Percentiles rank a stretch among this genome's conserved stretches.
These are phyloP conservation scores for Vitis hybrid DNA, from an alignment of 177 flowering plant genomes.

Conservation along the genomic window DNA sequence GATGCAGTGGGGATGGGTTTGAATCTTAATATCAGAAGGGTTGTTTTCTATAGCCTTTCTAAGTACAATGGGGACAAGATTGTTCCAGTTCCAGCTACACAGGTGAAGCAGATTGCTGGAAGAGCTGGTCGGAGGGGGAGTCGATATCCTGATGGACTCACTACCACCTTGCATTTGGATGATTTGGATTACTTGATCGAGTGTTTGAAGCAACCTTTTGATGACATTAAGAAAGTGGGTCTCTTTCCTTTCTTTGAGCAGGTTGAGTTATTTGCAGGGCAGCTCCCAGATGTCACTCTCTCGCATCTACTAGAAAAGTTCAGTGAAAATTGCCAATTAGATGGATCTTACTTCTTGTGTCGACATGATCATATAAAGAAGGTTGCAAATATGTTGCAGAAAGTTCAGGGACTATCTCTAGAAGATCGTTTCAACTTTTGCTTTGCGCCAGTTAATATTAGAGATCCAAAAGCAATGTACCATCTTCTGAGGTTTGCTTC, in stretches of 20 bases:
- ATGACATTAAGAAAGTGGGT: conserved; percentile 69
- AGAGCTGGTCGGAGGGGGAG: conserved; percentile 98
- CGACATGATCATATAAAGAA: conserved; percentile 73
- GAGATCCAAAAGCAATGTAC: conserved; percentile 95
- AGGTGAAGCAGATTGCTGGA: conserved; percentile 97
- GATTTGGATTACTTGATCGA: conserved; percentile 82
- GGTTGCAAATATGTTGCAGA: conserved; percentile 89
- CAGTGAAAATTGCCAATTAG: conserved; percentile 73
- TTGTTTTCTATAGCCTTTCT: conserved; percentile 71
- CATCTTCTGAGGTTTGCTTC: conserved; percentile 84
- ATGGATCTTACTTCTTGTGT: conserved; percentile 85
- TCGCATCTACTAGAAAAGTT: conserved; percentile 83
- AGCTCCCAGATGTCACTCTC: conserved; percentile 54
- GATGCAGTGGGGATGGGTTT: conserved; percentile 99
- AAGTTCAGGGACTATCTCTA: conserved; percentile 69
- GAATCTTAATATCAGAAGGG: conserved; percentile 89
- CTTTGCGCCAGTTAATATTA: conserved; percentile 90
- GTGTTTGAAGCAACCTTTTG: conserved; percentile 85
- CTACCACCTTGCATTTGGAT: conserved; percentile 69
- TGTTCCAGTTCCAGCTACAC: conserved; percentile 79
- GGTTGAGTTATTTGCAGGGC: conserved; percentile 84
- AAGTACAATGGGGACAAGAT: conserved; percentile 91
- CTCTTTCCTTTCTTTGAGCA: conserved; percentile 96
- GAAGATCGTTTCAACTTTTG: conserved; percentile 94
- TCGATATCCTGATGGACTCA: conserved; percentile 84